These are phyloP conservation scores for Paecilomyces niveus DNA, from an alignment of 2,329 filamentous ascomycete species.

Conservation along the genomic window DNA sequence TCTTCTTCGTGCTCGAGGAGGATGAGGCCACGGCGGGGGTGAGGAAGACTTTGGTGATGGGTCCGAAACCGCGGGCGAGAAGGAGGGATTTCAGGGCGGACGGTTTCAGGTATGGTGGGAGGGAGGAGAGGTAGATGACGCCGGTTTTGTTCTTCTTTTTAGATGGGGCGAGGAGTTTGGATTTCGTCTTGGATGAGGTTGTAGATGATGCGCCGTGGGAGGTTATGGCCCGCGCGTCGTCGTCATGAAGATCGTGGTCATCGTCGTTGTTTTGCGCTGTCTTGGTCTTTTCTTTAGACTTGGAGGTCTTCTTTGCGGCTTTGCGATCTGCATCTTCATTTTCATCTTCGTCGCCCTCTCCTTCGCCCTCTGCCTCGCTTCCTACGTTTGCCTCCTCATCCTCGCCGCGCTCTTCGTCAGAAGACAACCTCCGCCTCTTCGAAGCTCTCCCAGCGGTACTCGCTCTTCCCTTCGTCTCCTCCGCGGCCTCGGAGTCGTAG, in stretches of 20 bases:
- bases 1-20: constrained; percentile 16
- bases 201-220: constrained; percentile 10
- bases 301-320: constrained; percentile 48
- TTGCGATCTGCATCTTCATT: neutral
- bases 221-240: constrained; percentile 5
- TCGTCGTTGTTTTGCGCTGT: constrained; percentile 39
- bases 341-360: constrained; percentile 47
- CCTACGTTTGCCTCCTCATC: constrained; percentile 27
- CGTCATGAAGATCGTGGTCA: constrained; percentile 4
- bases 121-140: constrained; percentile 38
- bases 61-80: constrained; percentile 32
- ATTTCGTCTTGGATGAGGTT: constrained; percentile 11
- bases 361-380: constrained; percentile 49
- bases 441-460: constrained; percentile 12
- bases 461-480: constrained; percentile 30
- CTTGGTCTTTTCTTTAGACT: constrained; percentile 24
- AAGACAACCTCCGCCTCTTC: constrained; percentile 20
- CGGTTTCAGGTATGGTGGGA: constrained; percentile 43
- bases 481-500: constrained; percentile 40
- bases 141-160: constrained; percentile 29
- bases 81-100: constrained; percentile 37
- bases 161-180: constrained; percentile 2
- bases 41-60: constrained; percentile 39
- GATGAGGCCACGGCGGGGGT: constrained; percentile 26
- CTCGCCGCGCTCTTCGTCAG: constrained; percentile 45